Base-by-base conservation (phyloP, 1,284 basidiomycete species). In the Sanghuangporus weigelae region DNA sequence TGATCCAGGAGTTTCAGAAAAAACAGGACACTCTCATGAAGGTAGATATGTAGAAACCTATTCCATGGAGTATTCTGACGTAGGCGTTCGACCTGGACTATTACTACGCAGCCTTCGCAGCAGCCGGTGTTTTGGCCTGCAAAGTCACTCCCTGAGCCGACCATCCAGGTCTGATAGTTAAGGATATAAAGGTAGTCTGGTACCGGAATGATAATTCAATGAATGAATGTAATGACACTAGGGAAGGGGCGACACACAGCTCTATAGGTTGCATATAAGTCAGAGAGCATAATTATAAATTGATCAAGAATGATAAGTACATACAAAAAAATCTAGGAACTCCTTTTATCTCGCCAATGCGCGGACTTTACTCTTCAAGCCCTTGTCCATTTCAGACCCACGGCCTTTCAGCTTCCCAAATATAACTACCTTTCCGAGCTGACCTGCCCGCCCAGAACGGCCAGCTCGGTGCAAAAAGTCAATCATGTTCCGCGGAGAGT, bases 401-500 rank as follows among this genome's bases (percentile, higher is more conserved):
- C 76, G 67, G 2, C 84, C 85, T 63, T 80, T 81, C 68, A 76
- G 73, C 72, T 86, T 89, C 36, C 85, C 86, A 70, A 92, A 92
- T 10, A 92, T 76, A 2, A 91, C 84, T 0, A 91, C 88, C 67
- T 79, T 84, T 0, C 89, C 89, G 38, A 73, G 71, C 69, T 79
- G 72, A 0, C 93, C 93, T 0, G 86, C 85, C 14, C 90, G 78
- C 0, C 88, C 93, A 0, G 89, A 84, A 54, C 94, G 79, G 7
- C 94, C 94, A 0, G 94, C 94, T 4, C 94, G 86, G 75, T 96
- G 94, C 65, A 96, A 74, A 72, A 96, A 95, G 74, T 96, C 93
- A 51, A 95, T 83, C 79, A 92, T 90, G 73, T 93, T 95, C 67
- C 90, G 78, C 26, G 93, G 91, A 70, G 91, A 85, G 68, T 95